Evolutionary conservation across 345 rosid species (phyloP).

Genomic region (Lagerstroemia speciosa): DNA sequence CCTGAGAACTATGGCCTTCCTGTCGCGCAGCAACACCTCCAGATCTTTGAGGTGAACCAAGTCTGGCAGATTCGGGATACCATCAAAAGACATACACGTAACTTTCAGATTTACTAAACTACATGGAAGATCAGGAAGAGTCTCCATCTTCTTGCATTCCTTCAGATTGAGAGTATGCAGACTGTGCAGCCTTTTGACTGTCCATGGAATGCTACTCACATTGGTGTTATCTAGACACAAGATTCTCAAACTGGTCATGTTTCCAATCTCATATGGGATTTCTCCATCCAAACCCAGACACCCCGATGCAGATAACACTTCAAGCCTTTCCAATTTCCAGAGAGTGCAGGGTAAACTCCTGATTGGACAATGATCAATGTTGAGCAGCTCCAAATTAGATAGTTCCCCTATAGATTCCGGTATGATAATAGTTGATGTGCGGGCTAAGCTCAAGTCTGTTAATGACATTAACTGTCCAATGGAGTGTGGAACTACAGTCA

Average conservation of each 20-base stretch:
- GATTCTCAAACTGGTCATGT: not conserved
- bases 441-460: not conserved
- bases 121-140: constrained; percentile 1
- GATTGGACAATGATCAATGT: constrained; percentile 3
- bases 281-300: constrained; percentile 1
- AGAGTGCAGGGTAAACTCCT: not conserved
- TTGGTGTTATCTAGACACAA: not conserved
- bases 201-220: not conserved
- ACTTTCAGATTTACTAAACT: constrained; percentile 1
- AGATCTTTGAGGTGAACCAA: not conserved
- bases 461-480: not conserved
- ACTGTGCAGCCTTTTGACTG: not conserved
- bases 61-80: not conserved
- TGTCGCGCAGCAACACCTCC: not conserved
- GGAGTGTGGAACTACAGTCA: not conserved
- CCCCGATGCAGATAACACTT: constrained; percentile 6
- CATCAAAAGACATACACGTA: not conserved
- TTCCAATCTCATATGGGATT: not conserved
- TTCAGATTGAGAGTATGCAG: constrained; percentile 3
- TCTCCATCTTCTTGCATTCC: constrained; percentile 1
- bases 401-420: not conserved
- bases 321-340: not conserved
- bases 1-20: not conserved
- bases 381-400: not conserved
- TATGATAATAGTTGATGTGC: not conserved